Evolutionary conservation across 1,284 basidiomycete species (phyloP), one percentile per base, ranked within the genome.

Genomic region (Tilletia caries): DNA sequence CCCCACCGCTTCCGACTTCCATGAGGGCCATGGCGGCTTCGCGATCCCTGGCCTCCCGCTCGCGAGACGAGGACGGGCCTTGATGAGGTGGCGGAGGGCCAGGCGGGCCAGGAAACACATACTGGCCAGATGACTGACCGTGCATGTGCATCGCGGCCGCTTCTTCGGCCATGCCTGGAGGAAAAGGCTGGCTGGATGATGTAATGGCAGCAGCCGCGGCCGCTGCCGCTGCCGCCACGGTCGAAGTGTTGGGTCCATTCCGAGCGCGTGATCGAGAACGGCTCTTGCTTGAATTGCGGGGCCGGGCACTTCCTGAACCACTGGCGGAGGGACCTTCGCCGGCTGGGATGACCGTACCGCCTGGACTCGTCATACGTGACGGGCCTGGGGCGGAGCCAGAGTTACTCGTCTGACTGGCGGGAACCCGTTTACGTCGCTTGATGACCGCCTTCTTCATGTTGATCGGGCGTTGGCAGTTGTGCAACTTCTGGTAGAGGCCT

Each of bases 361-460:
- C 37, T 41, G 37, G 37, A 41, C 37, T 41, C 10, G 37, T 15
- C 37, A 41, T 41, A 10, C 37, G 15, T 33, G 58, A n/a, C 13
- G 64, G 27, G 52, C 34, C 50, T 27, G 64, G 2, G 52, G n/a
- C 52, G 27, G 52, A 54, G 37, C 15, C 15, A 6, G 37, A 41
- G 37, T 41, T 41, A 6, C 10, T 10, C 37, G 8, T 6, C 15
- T 44, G 54, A 4, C 60, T 25, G 29, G 68, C 93, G 64, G 94
- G 92, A 34, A 98, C 93, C 76, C 95, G 90, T 86, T 98, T 98
- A 73, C 95, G 88, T 44, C 95, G 89, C 86, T 98, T 98, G 87
- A 98, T 98, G 77, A 97, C 93, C 2, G 92, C 92, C 87, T 98
- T 97, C 86, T 96, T 97, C 93, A 98, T 95, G 70, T 93, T 93